Conservation (phyloP, 768 basidiomycete genomes). For the Leccinum olivaceopallidum region DNA sequence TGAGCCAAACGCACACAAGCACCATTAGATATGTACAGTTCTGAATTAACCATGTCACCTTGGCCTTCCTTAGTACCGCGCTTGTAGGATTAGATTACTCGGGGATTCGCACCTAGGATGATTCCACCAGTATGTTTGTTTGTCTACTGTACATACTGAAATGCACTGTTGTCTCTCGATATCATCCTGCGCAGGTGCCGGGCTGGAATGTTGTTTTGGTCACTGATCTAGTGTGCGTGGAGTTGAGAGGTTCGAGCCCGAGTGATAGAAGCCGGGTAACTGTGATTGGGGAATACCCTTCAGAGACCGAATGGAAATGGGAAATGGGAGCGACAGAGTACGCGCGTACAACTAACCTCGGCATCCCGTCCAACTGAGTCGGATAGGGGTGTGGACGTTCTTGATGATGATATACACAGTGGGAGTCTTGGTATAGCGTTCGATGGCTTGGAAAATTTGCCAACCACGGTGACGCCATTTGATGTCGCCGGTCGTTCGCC, state of each 20-base stretch:
- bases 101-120: too few species aligned
- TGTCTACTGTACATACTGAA: too few species aligned
- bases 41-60: too few species aligned
- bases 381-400: constrained; percentile 44
- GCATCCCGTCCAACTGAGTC: constrained; percentile 55
- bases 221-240: neutral
- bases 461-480: constrained; percentile 55
- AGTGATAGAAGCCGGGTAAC: too few species aligned
- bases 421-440: constrained; percentile 50
- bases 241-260: neutral
- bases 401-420: constrained; percentile 59
- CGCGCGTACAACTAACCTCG: constrained; percentile 50
- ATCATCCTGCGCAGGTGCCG: neutral
- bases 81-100: too few species aligned
- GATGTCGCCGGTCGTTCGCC: constrained; percentile 64
- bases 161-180: neutral
- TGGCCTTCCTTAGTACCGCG: too few species aligned
- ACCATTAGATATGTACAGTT: too few species aligned
- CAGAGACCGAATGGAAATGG: too few species aligned
- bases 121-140: too few species aligned
- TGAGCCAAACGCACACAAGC: too few species aligned
- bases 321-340: neutral
- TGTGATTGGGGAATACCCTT: too few species aligned
- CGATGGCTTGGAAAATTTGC: constrained; percentile 62
- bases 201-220: neutral